phyloP scores from a whole-genome alignment of 495 filamentous ascomycete species.

The Copromyces sp. region DNA sequence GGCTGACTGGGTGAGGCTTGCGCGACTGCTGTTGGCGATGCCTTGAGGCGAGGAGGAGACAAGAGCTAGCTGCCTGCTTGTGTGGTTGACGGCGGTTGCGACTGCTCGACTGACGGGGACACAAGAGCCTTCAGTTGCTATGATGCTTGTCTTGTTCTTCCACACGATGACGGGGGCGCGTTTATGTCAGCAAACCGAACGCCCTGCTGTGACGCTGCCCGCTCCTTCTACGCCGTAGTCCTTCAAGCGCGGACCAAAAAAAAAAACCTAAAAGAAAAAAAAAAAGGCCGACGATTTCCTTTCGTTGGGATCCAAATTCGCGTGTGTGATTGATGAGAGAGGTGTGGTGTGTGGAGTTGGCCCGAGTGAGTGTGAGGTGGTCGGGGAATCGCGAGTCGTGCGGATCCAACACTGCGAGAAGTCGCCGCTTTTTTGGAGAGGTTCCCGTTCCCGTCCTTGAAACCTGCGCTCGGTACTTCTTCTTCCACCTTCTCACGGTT shows the following conservation, averaged over 20 bases:
- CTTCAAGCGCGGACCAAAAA: not conserved
- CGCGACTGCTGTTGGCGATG: not conserved
- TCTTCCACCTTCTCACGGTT: slow-evolving; percentile 2
- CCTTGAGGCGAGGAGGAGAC: not conserved
- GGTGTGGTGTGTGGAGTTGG: not conserved
- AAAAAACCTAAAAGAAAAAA: not conserved
- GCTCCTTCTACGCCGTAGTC: not conserved
- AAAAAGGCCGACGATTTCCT: not conserved
- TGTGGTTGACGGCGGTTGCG: not conserved
- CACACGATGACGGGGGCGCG: not conserved
- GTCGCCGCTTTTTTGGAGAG: not conserved
- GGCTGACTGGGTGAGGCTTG: not conserved
- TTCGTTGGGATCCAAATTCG: not conserved
- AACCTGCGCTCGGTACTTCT: not conserved
- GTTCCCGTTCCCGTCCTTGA: not conserved
- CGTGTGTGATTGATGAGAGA: not conserved
- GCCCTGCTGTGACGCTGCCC: not conserved
- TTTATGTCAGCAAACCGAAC: not conserved
- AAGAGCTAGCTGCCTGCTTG: not conserved
- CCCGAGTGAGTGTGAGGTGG: not conserved
- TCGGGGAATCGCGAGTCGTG: not conserved
- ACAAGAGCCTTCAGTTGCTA: not conserved
- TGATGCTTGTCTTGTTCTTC: not conserved
- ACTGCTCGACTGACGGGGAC: not conserved
- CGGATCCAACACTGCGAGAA: not conserved